Evolutionary conservation across 495 filamentous ascomycete species (phyloP).

Genomic region (Penicillium verhagenii): DNA sequence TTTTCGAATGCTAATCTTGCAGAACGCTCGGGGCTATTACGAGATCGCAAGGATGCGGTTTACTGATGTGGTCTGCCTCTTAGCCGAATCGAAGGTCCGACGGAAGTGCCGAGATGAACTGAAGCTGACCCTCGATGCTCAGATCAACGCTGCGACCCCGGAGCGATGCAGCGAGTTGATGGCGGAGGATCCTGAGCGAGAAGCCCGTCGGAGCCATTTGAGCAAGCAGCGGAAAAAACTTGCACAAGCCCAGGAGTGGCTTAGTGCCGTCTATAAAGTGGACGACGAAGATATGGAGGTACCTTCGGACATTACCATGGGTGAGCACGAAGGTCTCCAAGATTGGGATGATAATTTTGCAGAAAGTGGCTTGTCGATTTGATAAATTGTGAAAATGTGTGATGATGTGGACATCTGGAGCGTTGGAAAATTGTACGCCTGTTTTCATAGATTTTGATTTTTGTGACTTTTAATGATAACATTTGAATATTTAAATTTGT

Average conservation of each 20-base stretch:
- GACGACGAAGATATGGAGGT: conserved; percentile 18
- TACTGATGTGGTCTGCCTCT: conserved; percentile 47
- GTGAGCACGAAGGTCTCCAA: not conserved
- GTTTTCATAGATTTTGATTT: too few species aligned
- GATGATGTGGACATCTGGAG: too few species aligned
- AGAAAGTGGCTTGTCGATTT: too few species aligned
- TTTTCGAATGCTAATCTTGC: conserved; percentile 1
- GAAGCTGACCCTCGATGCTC: conserved; percentile 28
- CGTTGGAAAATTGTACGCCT: too few species aligned
- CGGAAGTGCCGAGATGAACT: conserved; percentile 39
- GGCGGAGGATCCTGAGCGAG: conserved; percentile 49
- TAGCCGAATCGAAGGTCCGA: conserved; percentile 48
- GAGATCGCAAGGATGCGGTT: conserved; percentile 50
- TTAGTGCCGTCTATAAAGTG: conserved; percentile 24
- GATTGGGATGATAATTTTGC: not conserved
- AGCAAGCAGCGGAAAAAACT: conserved; percentile 45
- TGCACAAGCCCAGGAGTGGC: conserved; percentile 41
- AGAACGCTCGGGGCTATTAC: conserved; percentile 53
- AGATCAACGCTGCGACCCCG: conserved; percentile 30
- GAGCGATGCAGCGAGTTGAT: conserved; percentile 32
- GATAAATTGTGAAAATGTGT: too few species aligned
- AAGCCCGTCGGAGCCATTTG: conserved; percentile 36
- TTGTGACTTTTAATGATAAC: too few species aligned
- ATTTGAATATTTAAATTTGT: too few species aligned
- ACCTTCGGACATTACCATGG: not conserved